These are phyloP conservation scores for Musa troglodytarum DNA, from an alignment of 176 grass and related monocot genomes.

Conservation along the genomic window DNA sequence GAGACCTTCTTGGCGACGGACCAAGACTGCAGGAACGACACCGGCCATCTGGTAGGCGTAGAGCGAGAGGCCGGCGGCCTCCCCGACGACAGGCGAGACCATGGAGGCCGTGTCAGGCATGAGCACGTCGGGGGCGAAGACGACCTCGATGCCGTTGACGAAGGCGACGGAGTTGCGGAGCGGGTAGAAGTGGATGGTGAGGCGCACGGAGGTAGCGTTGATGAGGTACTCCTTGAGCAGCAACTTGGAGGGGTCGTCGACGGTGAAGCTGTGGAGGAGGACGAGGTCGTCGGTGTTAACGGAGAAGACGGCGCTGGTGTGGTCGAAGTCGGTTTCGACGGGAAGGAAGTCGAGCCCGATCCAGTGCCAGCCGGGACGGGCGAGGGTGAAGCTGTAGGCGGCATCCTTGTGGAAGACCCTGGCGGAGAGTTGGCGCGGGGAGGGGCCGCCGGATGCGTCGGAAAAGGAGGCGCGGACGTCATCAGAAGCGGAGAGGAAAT, in stretches of 20 bases:
- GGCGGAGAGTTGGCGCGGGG: background rate
- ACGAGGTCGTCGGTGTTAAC: slow-evolving; percentile 1
- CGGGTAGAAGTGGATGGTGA: slow-evolving; percentile 53
- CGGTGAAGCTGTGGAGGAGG: slow-evolving; percentile 43
- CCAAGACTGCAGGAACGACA: slow-evolving; percentile 31
- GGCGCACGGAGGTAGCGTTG: slow-evolving; percentile 50
- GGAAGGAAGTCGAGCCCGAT: slow-evolving; percentile 8
- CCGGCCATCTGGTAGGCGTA: slow-evolving; percentile 41
- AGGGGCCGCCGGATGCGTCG: background rate
- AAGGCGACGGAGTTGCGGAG: slow-evolving; percentile 49
- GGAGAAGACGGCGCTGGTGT: background rate
- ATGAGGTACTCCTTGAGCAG: slow-evolving; percentile 68
- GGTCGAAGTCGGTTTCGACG: background rate
- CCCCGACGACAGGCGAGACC: slow-evolving; percentile 41
- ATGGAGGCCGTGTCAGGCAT: slow-evolving; percentile 41
- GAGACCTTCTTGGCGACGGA: slow-evolving; percentile 29
- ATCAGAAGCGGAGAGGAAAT: background rate
- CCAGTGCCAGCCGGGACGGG: slow-evolving; percentile 9
- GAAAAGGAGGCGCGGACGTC: background rate
- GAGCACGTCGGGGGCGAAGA: slow-evolving; percentile 71
- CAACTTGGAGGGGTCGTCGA: slow-evolving; percentile 29
- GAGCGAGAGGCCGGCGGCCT: slow-evolving; percentile 26
- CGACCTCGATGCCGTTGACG: slow-evolving; percentile 87
- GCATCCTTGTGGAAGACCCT: background rate
- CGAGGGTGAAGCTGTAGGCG: background rate